Evolutionary conservation across 2,329 filamentous ascomycete genomes (phyloP), one percentile per base, ranked within the genome.

Genomic region (Aureobasidium leucospermi): DNA sequence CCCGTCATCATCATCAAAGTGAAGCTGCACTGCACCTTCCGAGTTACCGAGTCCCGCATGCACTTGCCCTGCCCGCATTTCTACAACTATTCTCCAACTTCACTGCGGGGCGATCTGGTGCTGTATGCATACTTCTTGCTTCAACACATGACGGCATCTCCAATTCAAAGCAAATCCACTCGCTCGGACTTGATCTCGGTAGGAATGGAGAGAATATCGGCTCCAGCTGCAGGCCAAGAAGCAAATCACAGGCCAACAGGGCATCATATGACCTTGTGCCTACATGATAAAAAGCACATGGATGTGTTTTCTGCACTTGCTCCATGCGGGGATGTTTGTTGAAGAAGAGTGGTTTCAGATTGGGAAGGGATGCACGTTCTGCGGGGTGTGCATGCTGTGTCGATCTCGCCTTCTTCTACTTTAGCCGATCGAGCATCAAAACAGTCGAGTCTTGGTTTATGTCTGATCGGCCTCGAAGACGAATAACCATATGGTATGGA

Each of bases 251-350:
- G 28, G 29, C 28, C 16, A 51, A 31, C 4, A 11, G 48, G 36
- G 29, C 41, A 46, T 57, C 52, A 57, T 23, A n/a, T 57, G 52
- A 57, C 41, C 52, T 46, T 13, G 41, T 13, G 9, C 36, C 8
- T 15, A 23, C 28, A 36, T 23, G 28, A 11, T 29, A 3, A 29
- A 11, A 46, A 31, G n/a, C 52, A 55, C 36, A 57, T 36, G 29
- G 41, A 15, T 29, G 38, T 11, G 28, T 7, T 23, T n/a, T 42
- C 28, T 57, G 52, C 52, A 45, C 38, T 55, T 55, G 51, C 31
- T 23, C 23, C 39, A 57, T 57, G 52, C 52, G 52, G 52, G 52
- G 52, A 36, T 46, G 41, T 52, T 55, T 55, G 51, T 55, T 55
- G 51, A 9, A 55, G 39, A 23, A 32, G 39, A 34, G 28, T 43